Conservation (phyloP, 257 asterid species). For the Solanum commersonii region DNA sequence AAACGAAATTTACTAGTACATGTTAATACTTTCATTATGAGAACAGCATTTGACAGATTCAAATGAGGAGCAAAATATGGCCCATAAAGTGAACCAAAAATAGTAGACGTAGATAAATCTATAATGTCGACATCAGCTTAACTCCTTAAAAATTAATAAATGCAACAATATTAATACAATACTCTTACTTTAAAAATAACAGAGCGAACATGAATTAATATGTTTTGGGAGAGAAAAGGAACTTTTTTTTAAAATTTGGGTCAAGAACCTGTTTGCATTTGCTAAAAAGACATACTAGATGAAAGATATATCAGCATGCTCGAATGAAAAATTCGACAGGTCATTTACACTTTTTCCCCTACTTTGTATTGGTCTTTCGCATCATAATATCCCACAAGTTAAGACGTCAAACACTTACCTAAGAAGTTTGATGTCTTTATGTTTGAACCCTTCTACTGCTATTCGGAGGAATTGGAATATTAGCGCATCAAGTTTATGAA, state of each 20-base stretch:
- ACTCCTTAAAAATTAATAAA: background rate
- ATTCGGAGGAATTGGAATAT: background rate
- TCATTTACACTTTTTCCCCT: background rate
- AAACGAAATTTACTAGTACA: background rate
- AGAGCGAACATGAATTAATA: background rate
- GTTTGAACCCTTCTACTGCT: background rate
- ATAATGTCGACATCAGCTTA: background rate
- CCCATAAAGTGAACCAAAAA: background rate
- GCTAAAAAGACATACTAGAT: no score
- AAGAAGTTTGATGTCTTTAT: background rate
- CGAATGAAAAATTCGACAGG: background rate
- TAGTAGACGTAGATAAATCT: background rate
- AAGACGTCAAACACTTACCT: background rate
- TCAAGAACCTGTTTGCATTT: background rate
- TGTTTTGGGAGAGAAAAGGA: background rate
- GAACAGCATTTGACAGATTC: background rate
- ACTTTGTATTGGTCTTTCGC: background rate
- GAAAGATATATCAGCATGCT: background rate
- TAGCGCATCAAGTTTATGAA: background rate
- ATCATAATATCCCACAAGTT: background rate
- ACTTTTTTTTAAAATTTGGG: background rate
- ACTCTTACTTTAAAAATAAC: background rate
- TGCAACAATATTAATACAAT: background rate
- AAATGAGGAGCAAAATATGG: background rate
- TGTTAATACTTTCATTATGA: background rate